Percentiles rank a stretch among this genome's conserved stretches.
These are phyloP conservation scores for Vickermania ingenoplastis DNA, from an alignment of 208 protist genomes.

Conservation along the genomic window DNA sequence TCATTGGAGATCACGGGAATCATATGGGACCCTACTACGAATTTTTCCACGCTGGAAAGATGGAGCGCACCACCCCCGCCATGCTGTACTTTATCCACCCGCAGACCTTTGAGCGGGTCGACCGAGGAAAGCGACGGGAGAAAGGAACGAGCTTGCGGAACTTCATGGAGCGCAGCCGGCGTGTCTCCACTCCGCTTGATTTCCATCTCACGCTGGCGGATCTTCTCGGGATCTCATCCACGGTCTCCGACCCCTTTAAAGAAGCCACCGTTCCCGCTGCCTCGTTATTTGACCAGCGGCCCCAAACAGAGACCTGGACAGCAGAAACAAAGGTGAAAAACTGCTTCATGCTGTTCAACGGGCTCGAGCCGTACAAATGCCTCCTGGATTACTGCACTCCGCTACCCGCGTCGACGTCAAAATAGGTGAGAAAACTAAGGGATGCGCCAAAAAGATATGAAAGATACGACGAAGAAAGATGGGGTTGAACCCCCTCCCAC, in stretches of 20 bases:
- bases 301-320: not conserved
- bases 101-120: conserved; percentile 27
- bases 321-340: not conserved
- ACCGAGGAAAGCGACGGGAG: conserved; percentile 17
- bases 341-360: conserved; percentile 4
- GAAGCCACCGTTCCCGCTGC: conserved; percentile 2
- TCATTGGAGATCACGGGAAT: conserved; percentile 51
- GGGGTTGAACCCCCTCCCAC: not conserved
- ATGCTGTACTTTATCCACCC: conserved; percentile 26
- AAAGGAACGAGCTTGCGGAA: conserved; percentile 11
- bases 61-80: conserved; percentile 42
- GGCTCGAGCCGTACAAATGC: conserved; percentile 2
- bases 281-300: conserved; percentile 30
- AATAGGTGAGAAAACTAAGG: not conserved
- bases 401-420: not conserved
- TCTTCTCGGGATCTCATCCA: conserved; percentile 26
- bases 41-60: conserved; percentile 30
- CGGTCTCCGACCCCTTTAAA: conserved; percentile 1
- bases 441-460: not conserved
- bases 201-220: conserved; percentile 44
- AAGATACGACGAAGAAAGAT: not conserved
- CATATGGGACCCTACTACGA: conserved; percentile 66
- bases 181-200: conserved; percentile 32
- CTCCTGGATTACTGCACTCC: conserved; percentile 1
- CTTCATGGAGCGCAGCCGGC: conserved; percentile 21